These are phyloP conservation scores for Penicillium thymicola DNA, from an alignment of 2,329 filamentous ascomycete genomes.

Conservation along the genomic window DNA sequence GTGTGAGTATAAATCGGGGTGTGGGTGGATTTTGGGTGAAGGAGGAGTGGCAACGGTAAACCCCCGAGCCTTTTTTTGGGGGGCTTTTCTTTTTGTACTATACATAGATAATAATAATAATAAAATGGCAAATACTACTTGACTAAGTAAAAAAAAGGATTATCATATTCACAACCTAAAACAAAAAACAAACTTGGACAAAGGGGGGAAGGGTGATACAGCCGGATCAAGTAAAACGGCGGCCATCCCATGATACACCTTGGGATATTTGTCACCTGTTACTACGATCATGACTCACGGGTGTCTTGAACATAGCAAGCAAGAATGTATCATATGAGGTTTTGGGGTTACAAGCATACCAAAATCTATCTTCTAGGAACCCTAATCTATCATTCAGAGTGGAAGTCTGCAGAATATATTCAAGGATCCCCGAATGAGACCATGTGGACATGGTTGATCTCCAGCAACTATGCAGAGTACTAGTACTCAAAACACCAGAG, in stretches of 20 bases:
- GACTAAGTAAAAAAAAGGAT: not conserved
- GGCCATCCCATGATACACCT: slow-evolving; percentile 25
- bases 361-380: slow-evolving; percentile 8
- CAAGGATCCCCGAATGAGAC: slow-evolving; percentile 22
- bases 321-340: slow-evolving; percentile 27
- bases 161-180: not conserved
- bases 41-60: slow-evolving; percentile 21
- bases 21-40: slow-evolving; percentile 3
- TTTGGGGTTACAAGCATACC: slow-evolving; percentile 22
- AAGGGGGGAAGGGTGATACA: slow-evolving; percentile 28
- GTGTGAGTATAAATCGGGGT: slow-evolving; percentile 6
- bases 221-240: slow-evolving; percentile 23
- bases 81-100: slow-evolving; percentile 6
- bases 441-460: slow-evolving; percentile 17
- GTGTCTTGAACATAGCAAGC: slow-evolving; percentile 12
- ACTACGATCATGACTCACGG: slow-evolving; percentile 22
- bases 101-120: slow-evolving; percentile 4
- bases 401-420: not conserved
- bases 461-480: slow-evolving; percentile 14
- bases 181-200: slow-evolving; percentile 17
- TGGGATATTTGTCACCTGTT: slow-evolving; percentile 23
- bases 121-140: not conserved
- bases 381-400: slow-evolving; percentile 13
- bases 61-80: slow-evolving; percentile 18
- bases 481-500: slow-evolving; percentile 7